These are phyloP conservation scores for Microthlaspi erraticum DNA, from an alignment of 345 rosid species.

Conservation along the genomic window DNA sequence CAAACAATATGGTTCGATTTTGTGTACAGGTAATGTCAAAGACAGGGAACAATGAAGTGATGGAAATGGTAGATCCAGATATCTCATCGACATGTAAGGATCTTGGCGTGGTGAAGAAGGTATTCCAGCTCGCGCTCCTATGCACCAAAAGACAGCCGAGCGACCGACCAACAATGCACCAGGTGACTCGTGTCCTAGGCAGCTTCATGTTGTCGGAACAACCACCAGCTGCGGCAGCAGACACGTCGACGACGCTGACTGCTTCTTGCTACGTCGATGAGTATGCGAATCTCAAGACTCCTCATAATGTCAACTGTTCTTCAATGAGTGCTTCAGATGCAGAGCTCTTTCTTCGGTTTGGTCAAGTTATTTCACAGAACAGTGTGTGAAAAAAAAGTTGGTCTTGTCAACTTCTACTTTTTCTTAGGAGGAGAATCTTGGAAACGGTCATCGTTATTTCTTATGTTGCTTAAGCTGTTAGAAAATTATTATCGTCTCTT, in stretches of 20 bases:
- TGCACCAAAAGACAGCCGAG: conserved; percentile 83
- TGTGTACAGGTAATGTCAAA: conserved; percentile 74
- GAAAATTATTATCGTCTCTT: background rate
- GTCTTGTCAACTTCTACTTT: background rate
- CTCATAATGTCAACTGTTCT: conserved; percentile 80
- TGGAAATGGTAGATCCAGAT: conserved; percentile 86
- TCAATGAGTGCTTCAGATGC: conserved; percentile 97
- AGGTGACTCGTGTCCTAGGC: conserved; percentile 75
- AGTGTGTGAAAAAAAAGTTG: conserved; percentile 48
- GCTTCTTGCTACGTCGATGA: conserved; percentile 70
- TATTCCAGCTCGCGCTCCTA: conserved; percentile 83
- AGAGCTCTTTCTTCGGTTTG: conserved; percentile 86
- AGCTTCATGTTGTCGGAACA: conserved; percentile 65
- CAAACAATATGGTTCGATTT: background rate
- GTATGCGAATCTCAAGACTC: conserved; percentile 85
- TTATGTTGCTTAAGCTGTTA: background rate
- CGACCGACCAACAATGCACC: conserved; percentile 92
- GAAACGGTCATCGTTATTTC: background rate
- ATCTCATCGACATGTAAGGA: conserved; percentile 77
- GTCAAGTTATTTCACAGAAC: conserved; percentile 91
- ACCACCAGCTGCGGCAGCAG: conserved; percentile 30
- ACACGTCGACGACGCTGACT: conserved; percentile 49
- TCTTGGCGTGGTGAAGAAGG: conserved; percentile 82
- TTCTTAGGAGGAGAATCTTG: background rate
- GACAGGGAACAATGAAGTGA: conserved; percentile 78